Base-by-base conservation (phyloP, 2,329 filamentous ascomycete species). In the Anisogramma anomala region DNA sequence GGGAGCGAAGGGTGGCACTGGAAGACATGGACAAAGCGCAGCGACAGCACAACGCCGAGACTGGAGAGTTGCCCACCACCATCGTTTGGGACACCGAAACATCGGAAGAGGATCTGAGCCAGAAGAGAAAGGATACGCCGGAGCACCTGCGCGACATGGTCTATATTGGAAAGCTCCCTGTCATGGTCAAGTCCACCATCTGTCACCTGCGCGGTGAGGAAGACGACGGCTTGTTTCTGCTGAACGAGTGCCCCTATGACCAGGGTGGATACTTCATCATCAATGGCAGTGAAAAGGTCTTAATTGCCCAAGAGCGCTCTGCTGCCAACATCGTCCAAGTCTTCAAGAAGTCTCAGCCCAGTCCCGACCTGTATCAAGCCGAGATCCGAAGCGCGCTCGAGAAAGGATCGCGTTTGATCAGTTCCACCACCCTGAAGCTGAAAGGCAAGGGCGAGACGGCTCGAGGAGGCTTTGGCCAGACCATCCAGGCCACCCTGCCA, bases 191-290 rank as follows among this genome's bases (percentile, higher is more conserved):
- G 66, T 95, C 88, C 22, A 85, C 89, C 62, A 91, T 94, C 53
- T 98, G 91, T 62, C 85, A 93, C 50, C 65, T 98, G 51, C 83
- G 83, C 52, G 80, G 82, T 51, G 77, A 93, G 57, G 76, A 77
- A 36, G 89, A 96, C 50, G 81, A 91, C 39, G 82, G 84, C 36
- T 71, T 98, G 2, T 96, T 94, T 59, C 72, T 84, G 34, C 80
- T 93, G 61, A 94, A 94, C 57, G 91, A 98, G 64, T 98, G 91
- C 52, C 91, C 91, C 1, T 98, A 95, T 61, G 91, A 98, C 56
- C 91, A 95, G 57, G 91, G 91, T 52, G 91, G 91, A 50, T 98
- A 98, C 64, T 98, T 98, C 58, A 86, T 98, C 54, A 98, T 98
- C 71, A 98, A 98, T 65, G 91, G 91, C 32, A 94, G 85, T 62